Evolutionary conservation across 768 basidiomycete species (phyloP), one percentile per base, ranked within the genome.

Genomic region (Pholiota conissans): DNA sequence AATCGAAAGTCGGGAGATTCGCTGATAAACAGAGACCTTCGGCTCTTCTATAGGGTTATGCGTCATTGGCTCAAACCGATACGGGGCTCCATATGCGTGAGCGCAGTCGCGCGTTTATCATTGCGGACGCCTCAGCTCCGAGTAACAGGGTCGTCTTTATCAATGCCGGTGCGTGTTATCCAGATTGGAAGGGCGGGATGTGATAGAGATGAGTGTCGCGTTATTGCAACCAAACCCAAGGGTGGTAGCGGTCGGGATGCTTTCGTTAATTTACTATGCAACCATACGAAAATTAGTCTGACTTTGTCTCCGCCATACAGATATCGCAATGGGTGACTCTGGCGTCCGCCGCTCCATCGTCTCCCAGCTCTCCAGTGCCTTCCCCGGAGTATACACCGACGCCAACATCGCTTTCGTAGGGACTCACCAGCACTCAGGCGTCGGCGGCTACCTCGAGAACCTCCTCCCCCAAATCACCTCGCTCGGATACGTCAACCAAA

Each of bases 311-410:
- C 49, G 3, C 49, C 48, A 18, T 28, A 20, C 55, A 86, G 90
- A 93, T 67, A 90, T 91, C 50, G 88, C 84, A 39, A 90, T 91
- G 87, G 90, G 90, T 10, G 91, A 91, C 70, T 84, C 82, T 2
- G 90, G 89, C 24, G 74, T 90, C 34, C 85, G 90, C 29, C 84
- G 89, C 26, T 81, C 83, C 13, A 84, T 93, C 62, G 79, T 92
- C 27, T 67, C 77, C 3, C 72, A 80, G 37, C 78, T 92, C 9
- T 77, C 84, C 6, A 61, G 76, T 9, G 71, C 79, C 42, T 89
- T 81, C 65, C 83, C 86, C 1, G 84, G 83, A 0, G 58, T 91
- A 1, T 93, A 91, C 71, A 83, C 77, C 10, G 73, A 86, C 60
- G 75, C 74, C n/a, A 93, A 93, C 62, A 82, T 89, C 56, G 90